Evolutionary conservation across 2,329 filamentous ascomycete species (phyloP).

Genomic region (Fusarium kyushuense): DNA sequence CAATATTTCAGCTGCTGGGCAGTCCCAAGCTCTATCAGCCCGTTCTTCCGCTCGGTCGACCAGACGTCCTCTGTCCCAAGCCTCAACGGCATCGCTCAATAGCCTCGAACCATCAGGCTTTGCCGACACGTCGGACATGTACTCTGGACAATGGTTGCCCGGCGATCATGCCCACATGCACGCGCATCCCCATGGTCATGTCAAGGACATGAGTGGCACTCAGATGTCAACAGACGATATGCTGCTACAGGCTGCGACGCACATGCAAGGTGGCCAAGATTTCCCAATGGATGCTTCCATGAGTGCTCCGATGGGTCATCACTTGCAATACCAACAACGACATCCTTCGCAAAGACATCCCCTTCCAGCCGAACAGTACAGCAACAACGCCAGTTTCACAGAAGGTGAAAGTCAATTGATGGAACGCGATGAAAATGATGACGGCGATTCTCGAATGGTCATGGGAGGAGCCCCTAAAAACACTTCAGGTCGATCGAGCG

Average conservation of each 20-base stretch:
- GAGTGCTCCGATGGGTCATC: conserved; percentile 58
- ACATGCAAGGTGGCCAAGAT: conserved; percentile 66
- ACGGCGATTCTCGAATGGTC: conserved; percentile 64
- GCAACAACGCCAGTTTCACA: conserved; percentile 65
- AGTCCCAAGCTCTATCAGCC: conserved; percentile 47
- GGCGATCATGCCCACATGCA: conserved; percentile 50
- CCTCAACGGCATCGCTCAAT: conserved; percentile 68
- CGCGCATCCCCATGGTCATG: conserved; percentile 51
- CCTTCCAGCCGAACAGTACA: conserved; percentile 66
- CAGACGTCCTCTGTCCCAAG: conserved; percentile 66
- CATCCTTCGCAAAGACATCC: conserved; percentile 61
- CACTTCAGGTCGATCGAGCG: conserved; percentile 73
- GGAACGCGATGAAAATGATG: conserved; percentile 70
- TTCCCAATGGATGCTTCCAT: conserved; percentile 62
- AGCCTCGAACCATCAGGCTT: conserved; percentile 65
- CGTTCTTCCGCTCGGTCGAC: conserved; percentile 56
- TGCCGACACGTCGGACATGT: conserved; percentile 58
- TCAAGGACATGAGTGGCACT: conserved; percentile 58
- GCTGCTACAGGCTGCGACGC: conserved; percentile 67
- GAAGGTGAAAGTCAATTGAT: conserved; percentile 71
- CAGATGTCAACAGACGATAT: conserved; percentile 70
- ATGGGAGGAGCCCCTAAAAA: conserved; percentile 64
- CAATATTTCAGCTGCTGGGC: conserved; percentile 42
- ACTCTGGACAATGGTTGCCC: conserved; percentile 63
- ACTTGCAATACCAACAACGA: conserved; percentile 57